Conservation (phyloP, 2,329 filamentous ascomycete species). For the Fusarium sp. region DNA sequence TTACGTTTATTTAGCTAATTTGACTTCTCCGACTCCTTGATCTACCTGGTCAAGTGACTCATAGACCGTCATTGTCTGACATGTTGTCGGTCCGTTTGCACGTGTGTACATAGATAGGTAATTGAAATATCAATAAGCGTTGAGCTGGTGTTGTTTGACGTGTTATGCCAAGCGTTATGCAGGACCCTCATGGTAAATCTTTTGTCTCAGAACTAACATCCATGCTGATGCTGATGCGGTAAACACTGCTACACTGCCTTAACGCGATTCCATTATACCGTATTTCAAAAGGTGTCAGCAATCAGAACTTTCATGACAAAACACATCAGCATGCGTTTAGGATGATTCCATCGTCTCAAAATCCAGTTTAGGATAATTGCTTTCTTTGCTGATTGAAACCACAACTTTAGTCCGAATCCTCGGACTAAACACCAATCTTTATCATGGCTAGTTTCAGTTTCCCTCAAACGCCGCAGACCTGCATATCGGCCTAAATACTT, state of each 20-base stretch:
- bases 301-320: background rate
- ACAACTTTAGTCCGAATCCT: slow-evolving; percentile 18
- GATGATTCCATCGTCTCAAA: slow-evolving; percentile 11
- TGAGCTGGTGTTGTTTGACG: slow-evolving; percentile 6
- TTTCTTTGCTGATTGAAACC: slow-evolving; percentile 2
- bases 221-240: slow-evolving; percentile 18
- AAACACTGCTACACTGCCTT: slow-evolving; percentile 1
- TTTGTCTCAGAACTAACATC: slow-evolving; percentile 4
- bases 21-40: background rate
- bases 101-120: background rate
- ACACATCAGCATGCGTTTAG: slow-evolving; percentile 7
- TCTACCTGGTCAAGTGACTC: slow-evolving; percentile 17
- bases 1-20: slow-evolving; percentile 21
- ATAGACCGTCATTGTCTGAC: slow-evolving; percentile 1
- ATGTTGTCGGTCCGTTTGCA: background rate
- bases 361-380: background rate
- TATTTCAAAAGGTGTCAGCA: background rate
- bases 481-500: slow-evolving; percentile 11
- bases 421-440: slow-evolving; percentile 31
- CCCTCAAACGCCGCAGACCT: slow-evolving; percentile 9
- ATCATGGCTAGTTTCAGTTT: slow-evolving; percentile 9
- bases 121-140: background rate
- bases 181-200: slow-evolving; percentile 4
- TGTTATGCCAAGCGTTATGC: slow-evolving; percentile 35
- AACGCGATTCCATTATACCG: background rate